Evolutionary conservation across 495 filamentous ascomycete genomes (phyloP), one percentile per base, ranked within the genome.

Genomic region (Beverwykella pulmonaria): DNA sequence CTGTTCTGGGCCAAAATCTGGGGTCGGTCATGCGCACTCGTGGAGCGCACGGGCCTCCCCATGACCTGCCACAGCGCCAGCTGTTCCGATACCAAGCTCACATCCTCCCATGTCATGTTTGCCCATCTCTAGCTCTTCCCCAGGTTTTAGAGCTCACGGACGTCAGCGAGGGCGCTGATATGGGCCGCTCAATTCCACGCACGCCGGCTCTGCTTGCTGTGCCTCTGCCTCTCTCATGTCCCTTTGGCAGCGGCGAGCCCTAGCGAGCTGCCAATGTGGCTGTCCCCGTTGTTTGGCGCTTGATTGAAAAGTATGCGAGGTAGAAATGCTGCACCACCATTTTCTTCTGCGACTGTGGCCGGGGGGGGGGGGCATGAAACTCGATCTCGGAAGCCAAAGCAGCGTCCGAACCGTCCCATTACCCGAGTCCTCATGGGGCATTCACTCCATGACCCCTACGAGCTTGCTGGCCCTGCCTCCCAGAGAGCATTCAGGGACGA

Each of bases 381-480:
- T 68, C 69, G 65, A 72, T 72, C 69, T 72, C 69, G 69, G 69
- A 69, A 68, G 69, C 55, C 69, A 61, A 52, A 59, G 64, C 69
- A 68, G 53, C 63, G 59, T 68, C 63, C 69, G 69, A 58, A 52
- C 62, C 64, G 69, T 63, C 30, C 64, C 46, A 67, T 67, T 53
- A 59, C 53, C 59, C 67, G 68, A 63, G 50, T 54, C 59, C 27
- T 65, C 12, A 30, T 50, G 64, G 63, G 23, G 20, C 34, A 12
- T 64, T 34, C 52, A 25, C 17, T 52, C 48, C 52, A 19, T 20
- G n/a, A 34, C 12, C 32, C 27, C 36, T 48, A 34, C 61, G 27
- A n/a, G n/a, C n/a, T n/a, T n/a, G n/a, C n/a, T n/a, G n/a, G n/a
- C n/a, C 27, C 49, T 44, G 29, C 19, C 32, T 23, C 41, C 56